Base-by-base conservation (phyloP, 495 filamentous ascomycete genomes). In the Lepidopterella palustris region DNA sequence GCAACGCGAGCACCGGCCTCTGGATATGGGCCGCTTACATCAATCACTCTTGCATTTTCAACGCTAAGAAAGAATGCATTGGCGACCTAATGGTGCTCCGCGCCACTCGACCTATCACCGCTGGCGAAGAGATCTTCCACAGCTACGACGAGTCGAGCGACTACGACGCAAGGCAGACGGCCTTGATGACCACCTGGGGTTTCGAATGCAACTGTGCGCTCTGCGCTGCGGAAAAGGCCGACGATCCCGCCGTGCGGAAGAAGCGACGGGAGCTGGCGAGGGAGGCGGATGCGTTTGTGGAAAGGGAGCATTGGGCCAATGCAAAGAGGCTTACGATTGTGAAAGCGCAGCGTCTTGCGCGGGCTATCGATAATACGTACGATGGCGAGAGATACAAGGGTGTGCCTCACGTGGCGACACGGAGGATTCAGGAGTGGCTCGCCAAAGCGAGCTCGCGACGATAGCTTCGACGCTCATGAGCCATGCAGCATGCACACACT, bases 351-450 rank as follows among this genome's bases (percentile, higher is more conserved):
- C 61, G 67, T 3, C 57, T 74, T 23, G 58, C 31, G 13, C 39
- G 57, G 45, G 60, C 56, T 31, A 71, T 73, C 28, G 62, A 73
- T 45, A 63, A 61, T 24, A 71, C 71, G 15, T 73, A 72, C 28
- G 65, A 71, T 57, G 63, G n/a, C 26, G 55, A 70, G 55, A 68
- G 61, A 49, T 73, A 68, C 39, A 65, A 70, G 27, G 63, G 57
- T 24, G 11, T 72, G 57, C 70, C 70, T 50, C 68, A 62, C 23
- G 18, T 63, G 42, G 71, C 68, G 28, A 21, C 59, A n/a, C 45
- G 25, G 35, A 66, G 52, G 45, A 71, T 73, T 45, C 55, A 68
- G 54, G 64, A 68, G 55, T 73, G 71, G 71, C 67, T 73, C 24
- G 57, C 52, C 28, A 48, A 64, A 55, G 66, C 68, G n/a, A 58